phyloP scores from a whole-genome alignment of 2,329 filamentous ascomycete genomes.

The Pseudocercospora pini-densiflorae region DNA sequence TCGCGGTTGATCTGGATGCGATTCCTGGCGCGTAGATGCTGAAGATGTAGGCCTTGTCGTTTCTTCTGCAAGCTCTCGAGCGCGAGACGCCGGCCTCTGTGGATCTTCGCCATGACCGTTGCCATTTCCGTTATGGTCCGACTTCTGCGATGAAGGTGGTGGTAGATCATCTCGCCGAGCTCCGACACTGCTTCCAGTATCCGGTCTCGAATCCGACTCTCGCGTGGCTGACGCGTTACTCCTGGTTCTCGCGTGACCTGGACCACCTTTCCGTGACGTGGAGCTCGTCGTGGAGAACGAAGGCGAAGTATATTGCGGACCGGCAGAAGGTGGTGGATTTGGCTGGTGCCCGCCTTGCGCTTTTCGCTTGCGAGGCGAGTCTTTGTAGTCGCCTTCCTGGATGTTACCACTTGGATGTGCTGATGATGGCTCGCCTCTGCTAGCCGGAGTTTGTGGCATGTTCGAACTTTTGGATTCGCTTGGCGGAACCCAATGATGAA shows the following conservation, averaged over 20 bases:
- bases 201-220: constrained; percentile 29
- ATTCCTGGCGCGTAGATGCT: constrained; percentile 18
- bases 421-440: constrained; percentile 53
- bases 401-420: constrained; percentile 57
- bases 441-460: constrained; percentile 75
- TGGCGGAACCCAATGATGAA: constrained; percentile 92
- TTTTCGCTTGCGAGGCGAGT: constrained; percentile 86
- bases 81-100: constrained; percentile 15
- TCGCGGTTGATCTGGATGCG: constrained; percentile 25
- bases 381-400: constrained; percentile 65
- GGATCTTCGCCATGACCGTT: constrained; percentile 14
- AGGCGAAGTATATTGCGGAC: constrained; percentile 54
- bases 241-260: constrained; percentile 66
- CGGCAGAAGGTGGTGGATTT: constrained; percentile 56
- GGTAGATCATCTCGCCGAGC: constrained; percentile 29
- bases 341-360: constrained; percentile 60
- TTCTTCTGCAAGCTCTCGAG: constrained; percentile 11
- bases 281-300: constrained; percentile 61
- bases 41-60: constrained; percentile 16
- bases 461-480: constrained; percentile 58
- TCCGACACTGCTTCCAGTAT: constrained; percentile 17
- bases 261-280: constrained; percentile 60
- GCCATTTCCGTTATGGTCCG: constrained; percentile 12
- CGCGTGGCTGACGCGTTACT: constrained; percentile 62
- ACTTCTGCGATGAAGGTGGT: constrained; percentile 17